A percentile compares a stretch with the other conserved stretches of the same genome.
These are phyloP conservation scores for Gymnopilus junonius DNA, from an alignment of 768 basidiomycete species.

Conservation along the genomic window DNA sequence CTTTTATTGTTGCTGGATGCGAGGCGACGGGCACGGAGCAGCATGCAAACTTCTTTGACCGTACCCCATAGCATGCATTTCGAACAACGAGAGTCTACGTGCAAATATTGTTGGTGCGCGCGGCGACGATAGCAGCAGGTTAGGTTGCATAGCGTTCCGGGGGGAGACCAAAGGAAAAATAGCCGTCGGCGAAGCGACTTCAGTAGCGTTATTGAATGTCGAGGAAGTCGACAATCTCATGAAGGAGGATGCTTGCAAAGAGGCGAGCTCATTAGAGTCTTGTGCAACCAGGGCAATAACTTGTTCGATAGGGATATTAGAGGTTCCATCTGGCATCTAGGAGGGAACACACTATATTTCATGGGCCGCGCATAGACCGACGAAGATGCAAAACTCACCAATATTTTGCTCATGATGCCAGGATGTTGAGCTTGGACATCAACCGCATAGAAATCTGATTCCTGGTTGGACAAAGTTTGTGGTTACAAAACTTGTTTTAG, in stretches of 20 bases:
- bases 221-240: not conserved
- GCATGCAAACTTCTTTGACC: slow-evolving; percentile 28
- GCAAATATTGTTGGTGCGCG: slow-evolving; percentile 26
- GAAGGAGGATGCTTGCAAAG: slow-evolving; percentile 20
- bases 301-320: slow-evolving; percentile 49
- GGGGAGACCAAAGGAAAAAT: slow-evolving; percentile 20
- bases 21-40: slow-evolving; percentile 18
- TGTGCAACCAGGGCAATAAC: slow-evolving; percentile 78
- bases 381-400: slow-evolving; percentile 50
- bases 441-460: slow-evolving; percentile 79
- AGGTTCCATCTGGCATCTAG: slow-evolving; percentile 68
- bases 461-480: slow-evolving; percentile 42
- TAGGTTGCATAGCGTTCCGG: slow-evolving; percentile 23
- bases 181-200: not conserved
- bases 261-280: slow-evolving; percentile 43
- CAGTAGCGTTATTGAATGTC: not conserved
- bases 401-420: slow-evolving; percentile 83
- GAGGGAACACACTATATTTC: not conserved
- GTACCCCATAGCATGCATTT: slow-evolving; percentile 33
- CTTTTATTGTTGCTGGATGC: slow-evolving; percentile 4
- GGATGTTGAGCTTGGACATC: slow-evolving; percentile 92
- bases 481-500: too few relatives aligned
- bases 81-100: slow-evolving; percentile 34
- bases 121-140: slow-evolving; percentile 28
- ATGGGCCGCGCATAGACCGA: not conserved